These are phyloP conservation scores for Erythrophleum fordii DNA, from an alignment of 306 rosid genomes.

Conservation along the genomic window DNA sequence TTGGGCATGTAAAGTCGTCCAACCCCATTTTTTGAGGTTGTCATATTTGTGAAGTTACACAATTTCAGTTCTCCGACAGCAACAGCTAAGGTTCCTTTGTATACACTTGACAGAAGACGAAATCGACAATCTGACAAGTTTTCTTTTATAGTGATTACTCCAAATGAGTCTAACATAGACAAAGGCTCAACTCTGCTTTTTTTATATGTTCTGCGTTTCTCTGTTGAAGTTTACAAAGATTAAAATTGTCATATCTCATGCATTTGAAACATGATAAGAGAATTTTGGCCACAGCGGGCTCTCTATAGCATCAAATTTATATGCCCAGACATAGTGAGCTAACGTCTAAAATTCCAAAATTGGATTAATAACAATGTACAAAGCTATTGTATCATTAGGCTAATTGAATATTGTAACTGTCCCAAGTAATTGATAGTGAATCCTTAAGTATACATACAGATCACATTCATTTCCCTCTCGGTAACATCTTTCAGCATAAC, in stretches of 20 bases:
- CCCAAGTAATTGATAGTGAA: neutral
- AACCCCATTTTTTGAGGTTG: too few relatives aligned
- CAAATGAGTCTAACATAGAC: neutral
- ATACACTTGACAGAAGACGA: neutral
- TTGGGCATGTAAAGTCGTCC: too few relatives aligned
- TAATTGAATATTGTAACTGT: neutral
- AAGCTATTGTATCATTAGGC: neutral
- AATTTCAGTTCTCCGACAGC: neutral
- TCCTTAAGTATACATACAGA: neutral
- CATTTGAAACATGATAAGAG: neutral
- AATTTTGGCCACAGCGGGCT: neutral
- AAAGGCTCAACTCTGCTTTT: too few relatives aligned
- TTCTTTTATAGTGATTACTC: neutral
- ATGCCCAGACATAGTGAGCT: neutral
- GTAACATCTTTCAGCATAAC: slow-evolving; percentile 6
- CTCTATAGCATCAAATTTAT: neutral
- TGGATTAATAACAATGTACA: neutral
- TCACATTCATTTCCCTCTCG: slow-evolving; percentile 9
- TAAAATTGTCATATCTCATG: neutral
- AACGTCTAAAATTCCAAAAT: neutral
- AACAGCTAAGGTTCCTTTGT: neutral
- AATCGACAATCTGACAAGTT: neutral
- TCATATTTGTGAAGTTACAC: neutral
- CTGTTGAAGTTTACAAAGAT: neutral
- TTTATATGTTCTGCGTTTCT: neutral